Conservation (phyloP, 805 yeast species). For the Hanseniaspora valbyensis region DNA sequence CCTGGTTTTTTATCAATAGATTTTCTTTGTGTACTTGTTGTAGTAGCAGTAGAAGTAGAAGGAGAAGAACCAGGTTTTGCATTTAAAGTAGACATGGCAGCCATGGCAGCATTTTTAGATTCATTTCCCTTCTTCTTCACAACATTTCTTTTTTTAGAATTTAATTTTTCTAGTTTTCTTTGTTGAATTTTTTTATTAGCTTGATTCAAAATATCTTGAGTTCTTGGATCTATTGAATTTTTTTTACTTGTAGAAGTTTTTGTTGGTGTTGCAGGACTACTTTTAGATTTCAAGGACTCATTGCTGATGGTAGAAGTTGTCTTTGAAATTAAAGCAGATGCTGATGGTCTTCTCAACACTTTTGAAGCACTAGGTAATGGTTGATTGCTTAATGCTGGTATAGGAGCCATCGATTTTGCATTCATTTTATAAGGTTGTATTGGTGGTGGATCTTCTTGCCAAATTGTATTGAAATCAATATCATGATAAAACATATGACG, state of each 20-base stretch:
- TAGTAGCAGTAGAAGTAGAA: too few relatives aligned
- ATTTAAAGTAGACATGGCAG: constrained; percentile 13
- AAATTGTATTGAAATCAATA: constrained; percentile 46
- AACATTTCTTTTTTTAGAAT: constrained; percentile 18
- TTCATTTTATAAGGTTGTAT: constrained; percentile 60
- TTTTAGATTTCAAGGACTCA: not conserved
- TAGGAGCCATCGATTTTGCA: constrained; percentile 69
- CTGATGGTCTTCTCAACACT: constrained; percentile 20
- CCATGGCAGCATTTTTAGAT: constrained; percentile 20
- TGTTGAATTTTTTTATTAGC: constrained; percentile 22
- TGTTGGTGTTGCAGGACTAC: constrained; percentile 1
- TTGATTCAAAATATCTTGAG: constrained; percentile 27
- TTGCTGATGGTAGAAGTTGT: not conserved
- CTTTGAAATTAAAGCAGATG: constrained; percentile 18
- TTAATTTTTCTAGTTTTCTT: constrained; percentile 19
- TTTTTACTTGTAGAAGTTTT: constrained; percentile 13
- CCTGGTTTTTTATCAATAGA: not conserved
- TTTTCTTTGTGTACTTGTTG: not conserved
- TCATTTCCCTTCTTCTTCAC: not conserved
- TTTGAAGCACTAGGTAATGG: constrained; percentile 19
- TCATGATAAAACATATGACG: constrained; percentile 52
- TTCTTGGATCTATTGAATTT: constrained; percentile 24
- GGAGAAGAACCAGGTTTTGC: not conserved
- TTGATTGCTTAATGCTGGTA: constrained; percentile 41
- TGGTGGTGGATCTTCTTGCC: constrained; percentile 53